A percentile compares a stretch with the other conserved stretches of the same genome.
Conservation (phyloP, 2,329 filamentous ascomycete genomes). For the Scytalidium lignicola region DNA sequence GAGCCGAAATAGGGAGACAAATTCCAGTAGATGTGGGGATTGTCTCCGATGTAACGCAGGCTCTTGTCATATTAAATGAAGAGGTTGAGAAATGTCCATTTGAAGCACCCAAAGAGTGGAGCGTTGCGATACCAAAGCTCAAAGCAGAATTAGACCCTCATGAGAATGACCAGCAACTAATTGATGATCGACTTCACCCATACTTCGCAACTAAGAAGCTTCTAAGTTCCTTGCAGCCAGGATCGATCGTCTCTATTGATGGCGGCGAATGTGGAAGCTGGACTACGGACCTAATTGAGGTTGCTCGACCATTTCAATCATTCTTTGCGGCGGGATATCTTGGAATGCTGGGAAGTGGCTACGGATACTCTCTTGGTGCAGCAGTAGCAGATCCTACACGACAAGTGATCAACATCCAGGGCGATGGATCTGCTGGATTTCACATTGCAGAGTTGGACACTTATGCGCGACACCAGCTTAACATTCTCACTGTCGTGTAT, state of each 20-base stretch:
- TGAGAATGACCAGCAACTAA: neutral
- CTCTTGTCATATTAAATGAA: conserved; percentile 21
- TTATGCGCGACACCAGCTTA: conserved; percentile 33
- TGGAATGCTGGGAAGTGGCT: conserved; percentile 41
- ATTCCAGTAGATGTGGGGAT: conserved; percentile 35
- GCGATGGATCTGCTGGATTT: conserved; percentile 40
- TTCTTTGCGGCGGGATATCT: conserved; percentile 32
- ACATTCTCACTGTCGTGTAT: conserved; percentile 35
- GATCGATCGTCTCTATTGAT: conserved; percentile 34
- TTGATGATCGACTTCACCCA: conserved; percentile 33
- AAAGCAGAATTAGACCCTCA: neutral
- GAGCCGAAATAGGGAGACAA: conserved; percentile 31
- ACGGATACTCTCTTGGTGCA: conserved; percentile 38
- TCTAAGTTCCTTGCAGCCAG: conserved; percentile 30
- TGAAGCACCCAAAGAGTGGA: neutral
- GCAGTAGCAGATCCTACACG: conserved; percentile 34
- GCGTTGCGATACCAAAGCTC: neutral
- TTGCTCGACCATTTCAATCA: conserved; percentile 19
- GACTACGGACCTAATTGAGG: conserved; percentile 27
- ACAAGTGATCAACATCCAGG: conserved; percentile 38
- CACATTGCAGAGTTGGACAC: conserved; percentile 41
- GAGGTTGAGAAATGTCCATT: conserved; percentile 16
- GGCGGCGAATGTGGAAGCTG: conserved; percentile 35
- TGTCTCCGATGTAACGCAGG: conserved; percentile 30
- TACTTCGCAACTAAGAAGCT: conserved; percentile 35